Base-by-base conservation (phyloP, 2,329 filamentous ascomycete species). In the Aspergillus uvarum region DNA sequence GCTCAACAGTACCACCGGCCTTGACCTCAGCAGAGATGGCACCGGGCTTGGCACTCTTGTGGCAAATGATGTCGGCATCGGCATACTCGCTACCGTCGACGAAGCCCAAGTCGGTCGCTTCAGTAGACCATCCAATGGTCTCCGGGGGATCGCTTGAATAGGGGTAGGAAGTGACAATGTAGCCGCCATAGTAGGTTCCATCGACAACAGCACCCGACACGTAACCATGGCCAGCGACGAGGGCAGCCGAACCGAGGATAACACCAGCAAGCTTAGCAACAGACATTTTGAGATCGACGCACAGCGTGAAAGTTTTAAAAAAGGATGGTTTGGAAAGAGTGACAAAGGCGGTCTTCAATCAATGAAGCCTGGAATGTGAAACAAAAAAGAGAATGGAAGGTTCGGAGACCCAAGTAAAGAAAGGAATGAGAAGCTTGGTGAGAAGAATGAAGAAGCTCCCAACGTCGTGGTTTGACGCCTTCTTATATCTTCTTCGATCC, bases 31-130 rank as follows among this genome's bases (percentile, higher is more conserved):
- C 85, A 63, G 80, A 78, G 59, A 80, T 76, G 16, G 74, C 67
- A 44, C 80, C 83, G n/a, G 81, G 79, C 31, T 79, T 78, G 31
- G 82, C 85, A 48, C 76, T 74, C 71, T 80, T 80, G 79, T 89
- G 87, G 79, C 86, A 88, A 75, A 86, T 84, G 64, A 88, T 87
- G 68, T 87, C 79, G 35, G 79, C 61, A 32, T 72, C 70, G 24
- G 72, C 70, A 73, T 84, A 87, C 59, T 75, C 74, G 47, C 70
- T 67, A 1, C 79, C 79, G 16, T 79, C 72, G 59, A 87, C 76
- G 69, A 81, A 87, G 31, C 84, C 84, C 63, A 82, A 78, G 67
- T 85, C 83, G 42, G 80, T 78, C 52, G 79, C 79, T 5, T 77
- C 71, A 50, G 80, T 81, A 16, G 77, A 78, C 86, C 86, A 88